These are phyloP conservation scores for Amanita brunnescens DNA, from an alignment of 768 basidiomycete species.

Conservation along the genomic window DNA sequence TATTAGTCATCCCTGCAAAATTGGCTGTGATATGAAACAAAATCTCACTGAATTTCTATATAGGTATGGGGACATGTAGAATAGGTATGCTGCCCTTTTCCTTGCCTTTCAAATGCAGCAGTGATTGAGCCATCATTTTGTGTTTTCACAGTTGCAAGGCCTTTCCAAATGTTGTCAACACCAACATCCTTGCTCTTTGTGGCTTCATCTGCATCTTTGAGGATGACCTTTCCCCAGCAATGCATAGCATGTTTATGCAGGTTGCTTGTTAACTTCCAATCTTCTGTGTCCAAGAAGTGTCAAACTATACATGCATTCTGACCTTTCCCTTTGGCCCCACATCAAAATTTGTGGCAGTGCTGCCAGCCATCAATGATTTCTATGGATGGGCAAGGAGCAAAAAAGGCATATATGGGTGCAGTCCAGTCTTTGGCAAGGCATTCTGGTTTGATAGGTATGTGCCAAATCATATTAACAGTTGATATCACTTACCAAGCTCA, in stretches of 20 bases:
- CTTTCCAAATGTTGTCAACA: conserved; percentile 6
- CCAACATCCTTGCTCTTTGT: conserved; percentile 5
- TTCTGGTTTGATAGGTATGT: neutral
- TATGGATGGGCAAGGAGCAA: conserved; percentile 1
- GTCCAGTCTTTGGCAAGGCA: conserved; percentile 8
- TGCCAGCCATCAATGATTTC: neutral
- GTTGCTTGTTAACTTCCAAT: conserved; percentile 15
- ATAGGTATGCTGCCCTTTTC: conserved; percentile 22
- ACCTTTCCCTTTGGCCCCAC: neutral
- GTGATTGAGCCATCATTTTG: conserved; percentile 16
- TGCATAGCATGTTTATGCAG: conserved; percentile 15
- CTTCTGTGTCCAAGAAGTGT: conserved; percentile 6
- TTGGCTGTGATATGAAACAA: neutral
- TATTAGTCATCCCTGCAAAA: neutral
- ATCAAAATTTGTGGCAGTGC: neutral
- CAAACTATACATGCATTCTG: neutral
- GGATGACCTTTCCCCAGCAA: conserved; percentile 21
- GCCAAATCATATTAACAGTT: neutral
- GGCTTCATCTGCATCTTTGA: conserved; percentile 11
- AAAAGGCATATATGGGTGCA: conserved; percentile 9
- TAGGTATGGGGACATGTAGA: conserved; percentile 19
- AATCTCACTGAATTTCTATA: conserved; percentile 16
- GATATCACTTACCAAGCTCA: neutral
- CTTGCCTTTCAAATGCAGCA: conserved; percentile 17
- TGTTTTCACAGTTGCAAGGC: neutral